These are phyloP conservation scores for Ophiocordyceps camponoti-rufipedis DNA, from an alignment of 2,329 filamentous ascomycete genomes.

Conservation along the genomic window DNA sequence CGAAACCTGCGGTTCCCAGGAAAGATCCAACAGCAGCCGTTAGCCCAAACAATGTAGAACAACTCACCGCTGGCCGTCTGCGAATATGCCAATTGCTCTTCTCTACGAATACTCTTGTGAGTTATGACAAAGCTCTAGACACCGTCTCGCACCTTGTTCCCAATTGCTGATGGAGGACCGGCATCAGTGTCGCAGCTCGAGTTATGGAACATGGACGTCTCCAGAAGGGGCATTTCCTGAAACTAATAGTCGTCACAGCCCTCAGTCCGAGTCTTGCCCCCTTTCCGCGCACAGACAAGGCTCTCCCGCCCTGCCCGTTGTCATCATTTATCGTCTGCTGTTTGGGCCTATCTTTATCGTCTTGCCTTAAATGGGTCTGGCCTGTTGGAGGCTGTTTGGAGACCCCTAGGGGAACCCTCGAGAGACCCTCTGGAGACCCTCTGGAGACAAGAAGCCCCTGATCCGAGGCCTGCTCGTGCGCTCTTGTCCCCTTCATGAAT, in stretches of 20 bases:
- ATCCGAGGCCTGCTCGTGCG: background rate
- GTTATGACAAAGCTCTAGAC: too few relatives aligned
- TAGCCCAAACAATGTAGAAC: background rate
- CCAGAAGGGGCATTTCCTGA: background rate
- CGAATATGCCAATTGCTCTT: background rate
- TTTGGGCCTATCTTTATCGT: background rate
- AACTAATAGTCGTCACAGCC: background rate
- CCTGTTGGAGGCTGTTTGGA: background rate
- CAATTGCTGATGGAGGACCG: background rate
- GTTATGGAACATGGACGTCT: background rate
- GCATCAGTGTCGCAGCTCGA: background rate
- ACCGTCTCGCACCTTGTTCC: too few relatives aligned
- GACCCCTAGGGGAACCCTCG: background rate
- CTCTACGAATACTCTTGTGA: too few relatives aligned
- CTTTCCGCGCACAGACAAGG: background rate
- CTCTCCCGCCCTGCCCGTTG: background rate
- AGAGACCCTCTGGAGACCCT: background rate
- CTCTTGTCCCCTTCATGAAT: background rate
- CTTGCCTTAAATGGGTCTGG: background rate
- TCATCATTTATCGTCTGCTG: background rate
- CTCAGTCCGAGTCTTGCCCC: background rate
- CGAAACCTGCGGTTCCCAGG: too few relatives aligned
- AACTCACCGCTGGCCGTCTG: background rate
- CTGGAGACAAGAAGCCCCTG: background rate
- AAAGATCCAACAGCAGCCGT: background rate